These are phyloP conservation scores for Fomitopsis betulina DNA, from an alignment of 1,284 basidiomycete genomes.

Conservation along the genomic window DNA sequence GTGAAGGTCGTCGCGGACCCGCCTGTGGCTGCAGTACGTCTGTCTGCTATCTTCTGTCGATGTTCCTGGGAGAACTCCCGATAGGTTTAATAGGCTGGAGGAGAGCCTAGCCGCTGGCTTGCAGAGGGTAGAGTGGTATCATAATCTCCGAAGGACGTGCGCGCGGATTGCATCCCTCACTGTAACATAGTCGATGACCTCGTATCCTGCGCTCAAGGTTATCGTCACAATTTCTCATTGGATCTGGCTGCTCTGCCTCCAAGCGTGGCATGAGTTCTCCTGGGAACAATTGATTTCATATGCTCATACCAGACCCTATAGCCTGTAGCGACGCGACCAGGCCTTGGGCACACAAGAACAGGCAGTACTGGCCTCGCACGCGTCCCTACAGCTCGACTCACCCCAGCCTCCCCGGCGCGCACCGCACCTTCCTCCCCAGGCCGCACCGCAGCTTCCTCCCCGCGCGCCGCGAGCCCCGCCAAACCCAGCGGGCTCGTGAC, in stretches of 20 bases:
- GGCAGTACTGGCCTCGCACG: slow-evolving; percentile 33
- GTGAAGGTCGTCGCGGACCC: slow-evolving; percentile 60
- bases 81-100: neutral
- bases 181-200: too few species aligned
- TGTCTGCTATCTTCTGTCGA: neutral
- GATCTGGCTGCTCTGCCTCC: too few species aligned
- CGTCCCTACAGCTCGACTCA: slow-evolving; percentile 31
- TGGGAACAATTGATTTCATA: neutral
- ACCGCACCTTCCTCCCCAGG: slow-evolving; percentile 21
- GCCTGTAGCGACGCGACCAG: slow-evolving; percentile 21
- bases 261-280: neutral
- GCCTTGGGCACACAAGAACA: slow-evolving; percentile 35
- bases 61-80: neutral
- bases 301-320: slow-evolving; percentile 1
- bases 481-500: slow-evolving; percentile 24
- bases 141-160: too few species aligned
- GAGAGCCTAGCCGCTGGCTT: neutral
- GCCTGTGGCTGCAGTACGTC: slow-evolving; percentile 18
- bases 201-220: too few species aligned
- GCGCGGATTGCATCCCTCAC: neutral
- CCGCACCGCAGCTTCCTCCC: slow-evolving; percentile 28
- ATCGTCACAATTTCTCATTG: too few species aligned
- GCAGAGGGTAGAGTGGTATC: neutral
- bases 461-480: slow-evolving; percentile 38
- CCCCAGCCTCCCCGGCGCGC: slow-evolving; percentile 16